Conservation (phyloP, 768 basidiomycete genomes). For the Agrocybe pediades region DNA sequence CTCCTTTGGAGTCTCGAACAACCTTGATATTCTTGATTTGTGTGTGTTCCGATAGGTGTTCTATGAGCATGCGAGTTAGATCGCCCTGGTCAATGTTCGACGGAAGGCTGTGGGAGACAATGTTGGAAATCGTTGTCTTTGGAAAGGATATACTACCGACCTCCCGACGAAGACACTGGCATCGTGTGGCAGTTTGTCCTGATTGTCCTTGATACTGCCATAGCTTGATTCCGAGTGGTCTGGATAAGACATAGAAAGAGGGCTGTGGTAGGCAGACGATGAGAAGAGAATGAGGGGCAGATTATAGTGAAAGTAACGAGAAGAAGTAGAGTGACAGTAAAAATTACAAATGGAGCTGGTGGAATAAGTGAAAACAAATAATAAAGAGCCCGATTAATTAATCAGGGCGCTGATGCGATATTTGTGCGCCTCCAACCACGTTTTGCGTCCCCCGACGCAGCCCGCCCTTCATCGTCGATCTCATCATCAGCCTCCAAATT, state of each 20-base stretch:
- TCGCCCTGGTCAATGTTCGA: slow-evolving; percentile 66
- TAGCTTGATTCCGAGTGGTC: slow-evolving; percentile 17
- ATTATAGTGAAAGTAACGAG: slow-evolving; percentile 6
- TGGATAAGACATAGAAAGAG: slow-evolving; percentile 30
- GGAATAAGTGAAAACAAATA: slow-evolving; percentile 14
- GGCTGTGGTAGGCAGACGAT: slow-evolving; percentile 16
- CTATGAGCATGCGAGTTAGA: slow-evolving; percentile 57
- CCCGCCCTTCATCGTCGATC: slow-evolving; percentile 31
- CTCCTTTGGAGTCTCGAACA: slow-evolving; percentile 74
- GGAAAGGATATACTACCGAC: slow-evolving; percentile 33
- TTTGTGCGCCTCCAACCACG: slow-evolving; percentile 36
- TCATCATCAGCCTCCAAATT: slow-evolving; percentile 24
- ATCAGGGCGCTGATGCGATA: slow-evolving; percentile 19
- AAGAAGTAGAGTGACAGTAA: slow-evolving; percentile 1
- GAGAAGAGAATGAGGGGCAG: slow-evolving; percentile 44
- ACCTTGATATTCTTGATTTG: slow-evolving; percentile 71
- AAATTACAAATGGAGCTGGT: slow-evolving; percentile 23
- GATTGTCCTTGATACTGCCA: slow-evolving; percentile 31
- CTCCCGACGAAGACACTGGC: slow-evolving; percentile 87
- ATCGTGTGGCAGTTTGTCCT: slow-evolving; percentile 64
- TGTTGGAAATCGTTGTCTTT: neutral
- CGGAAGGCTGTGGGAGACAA: slow-evolving; percentile 54
- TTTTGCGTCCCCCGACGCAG: slow-evolving; percentile 47
- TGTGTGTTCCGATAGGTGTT: slow-evolving; percentile 67
- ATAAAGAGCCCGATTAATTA: slow-evolving; percentile 24